Evolutionary conservation across 2,329 filamentous ascomycete species (phyloP), one percentile per base, ranked within the genome.

Genomic region (Penicillium sp.): DNA sequence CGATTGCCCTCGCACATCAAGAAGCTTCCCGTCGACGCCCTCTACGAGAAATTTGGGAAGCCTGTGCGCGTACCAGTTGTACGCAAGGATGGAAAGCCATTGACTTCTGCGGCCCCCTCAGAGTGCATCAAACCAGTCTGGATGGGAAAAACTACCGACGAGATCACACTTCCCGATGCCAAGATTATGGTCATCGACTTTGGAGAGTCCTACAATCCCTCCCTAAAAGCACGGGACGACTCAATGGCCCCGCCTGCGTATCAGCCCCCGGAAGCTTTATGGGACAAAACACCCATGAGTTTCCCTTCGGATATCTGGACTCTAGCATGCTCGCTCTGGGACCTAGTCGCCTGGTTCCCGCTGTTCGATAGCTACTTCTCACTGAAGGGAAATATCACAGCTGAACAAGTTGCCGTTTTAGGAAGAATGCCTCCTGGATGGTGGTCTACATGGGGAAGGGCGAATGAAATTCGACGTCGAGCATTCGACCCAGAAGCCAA

Each of bases 261-360:
- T 44, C 63, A 71, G 1, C 73, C 73, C 4, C 76, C 78, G 0
- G 78, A 81, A 62, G 69, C 70, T 8, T 65, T 64, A 7, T 80
- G 79, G 56, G 72, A 77, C 35, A 73, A 73, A 17, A 60, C 17
- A 1, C 70, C 75, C 1, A 70, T 79, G 6, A 68, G 73, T 4
- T 76, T 73, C 40, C 15, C 70, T 13, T 74, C 76, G 0, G 77
- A 81, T 53, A 76, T 78, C 6, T 80, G 76, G 77, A 76, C 71
- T 30, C 68, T 80, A 4, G 73, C 70, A 0, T 79, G 73, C 55
- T 62, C 70, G 0, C 76, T 80, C 10, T 80, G 72, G 68, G 72
- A 70, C 37, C 66, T 80, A 6, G 54, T 80, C 19, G 71, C 65
- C 1, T 59, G 64, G 12, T 53, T 62, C 51, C 58, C 70, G 7